Evolutionary conservation across 192 early-diverging fungal species (phyloP), one percentile per base, ranked within the genome.

Genomic region (Paraglomus brasilianum): DNA sequence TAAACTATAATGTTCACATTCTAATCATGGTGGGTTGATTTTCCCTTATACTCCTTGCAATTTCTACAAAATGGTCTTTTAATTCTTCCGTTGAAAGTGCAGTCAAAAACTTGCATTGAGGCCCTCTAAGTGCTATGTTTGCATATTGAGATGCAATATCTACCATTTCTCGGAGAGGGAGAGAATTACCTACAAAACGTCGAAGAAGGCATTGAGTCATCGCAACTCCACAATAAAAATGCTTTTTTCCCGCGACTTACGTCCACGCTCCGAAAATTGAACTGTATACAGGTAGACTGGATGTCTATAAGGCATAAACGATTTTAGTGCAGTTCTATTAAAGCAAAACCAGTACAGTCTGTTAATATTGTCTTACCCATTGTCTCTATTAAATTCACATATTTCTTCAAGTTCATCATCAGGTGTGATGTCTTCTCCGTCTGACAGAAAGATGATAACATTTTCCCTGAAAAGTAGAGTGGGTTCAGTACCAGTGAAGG

Each of bases 281-380:
- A 69, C 50, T 9, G 67, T 69, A 36, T 69, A 56, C 5, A 69
- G 50, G 17, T 45, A 69, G 22, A 69, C 30, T 36, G 67, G 67
- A 8, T 51, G 46, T 30, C 67, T 69, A 14, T n/a, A 22, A 42
- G 53, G 36, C n/a, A 22, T 5, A 43, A 57, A 15, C 17, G 8
- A 7, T 9, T n/a, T 11, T 39, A 50, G 10, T 39, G 40, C 48
- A 50, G 4, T 38, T 5, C 40, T n/a, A 21, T 39, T 10, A n/a
- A n/a, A n/a, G n/a, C n/a, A n/a, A n/a, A n/a, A n/a, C n/a, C n/a
- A n/a, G n/a, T n/a, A n/a, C n/a, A n/a, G n/a, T n/a, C n/a, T n/a
- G n/a, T 30, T 36, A 51, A 8, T 44, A 8, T 36, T 38, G 22
- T 1, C 4, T 69, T 46, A 69, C 67, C 67, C 66, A 21, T 42